Evolutionary conservation across 257 asterid species (phyloP).

Genomic region (Solanum virginianum): DNA sequence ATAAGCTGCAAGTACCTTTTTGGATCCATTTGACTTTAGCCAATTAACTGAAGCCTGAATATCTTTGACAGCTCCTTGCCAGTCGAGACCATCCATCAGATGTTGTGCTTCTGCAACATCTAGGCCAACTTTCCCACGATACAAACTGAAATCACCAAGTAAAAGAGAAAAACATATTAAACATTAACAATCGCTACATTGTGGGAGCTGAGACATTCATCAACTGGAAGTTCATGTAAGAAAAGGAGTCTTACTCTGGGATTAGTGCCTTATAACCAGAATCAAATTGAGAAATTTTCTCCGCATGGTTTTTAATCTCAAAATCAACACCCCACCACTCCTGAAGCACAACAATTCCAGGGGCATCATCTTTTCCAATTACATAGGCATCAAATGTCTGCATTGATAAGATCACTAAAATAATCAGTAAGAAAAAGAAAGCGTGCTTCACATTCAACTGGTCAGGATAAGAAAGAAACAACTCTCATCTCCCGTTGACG

Average conservation of each 20-base stretch:
- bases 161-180: neutral
- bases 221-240: neutral
- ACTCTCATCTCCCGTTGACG: neutral
- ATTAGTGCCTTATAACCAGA: constrained; percentile 79
- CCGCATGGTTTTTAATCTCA: constrained; percentile 96
- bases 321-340: constrained; percentile 99
- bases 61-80: constrained; percentile 93
- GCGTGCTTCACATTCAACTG: neutral
- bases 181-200: neutral
- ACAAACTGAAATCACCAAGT: constrained; percentile 38
- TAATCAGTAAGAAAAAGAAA: neutral
- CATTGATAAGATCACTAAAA: neutral
- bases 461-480: neutral
- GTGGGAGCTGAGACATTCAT: neutral
- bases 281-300: constrained; percentile 69
- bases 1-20: constrained; percentile 39
- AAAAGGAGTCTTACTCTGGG: constrained; percentile 64
- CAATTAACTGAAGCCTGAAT: constrained; percentile 89
- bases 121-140: constrained; percentile 91
- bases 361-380: constrained; percentile 85
- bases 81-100: constrained; percentile 90
- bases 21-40: constrained; percentile 88
- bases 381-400: constrained; percentile 92
- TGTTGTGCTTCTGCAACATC: constrained; percentile 98
- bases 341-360: constrained; percentile 91